Evolutionary conservation across 345 rosid species (phyloP), one percentile per base, ranked within the genome.

Genomic region (Hypericum androsaemum): DNA sequence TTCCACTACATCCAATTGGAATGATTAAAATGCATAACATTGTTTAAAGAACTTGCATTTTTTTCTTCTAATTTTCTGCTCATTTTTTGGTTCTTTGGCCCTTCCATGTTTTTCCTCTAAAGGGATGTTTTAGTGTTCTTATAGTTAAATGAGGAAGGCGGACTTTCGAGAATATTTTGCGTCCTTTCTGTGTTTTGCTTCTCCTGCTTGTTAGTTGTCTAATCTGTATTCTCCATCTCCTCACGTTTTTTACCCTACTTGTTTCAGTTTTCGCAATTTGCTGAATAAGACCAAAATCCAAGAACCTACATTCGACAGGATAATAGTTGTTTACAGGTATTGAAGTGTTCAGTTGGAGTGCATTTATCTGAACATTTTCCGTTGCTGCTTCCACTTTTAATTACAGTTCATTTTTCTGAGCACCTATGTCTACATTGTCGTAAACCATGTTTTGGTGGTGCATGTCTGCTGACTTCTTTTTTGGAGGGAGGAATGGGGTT

Each of bases 271-370:
- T 17, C 54, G 70, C 63, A 82, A 74, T 66, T 77, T 90, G 67
- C 68, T 78, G 64, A 71, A 80, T 70, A 82, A 76, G 81, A 80
- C 79, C 59, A 78, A 82, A 6, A 84, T 89, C 70, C 95, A 89
- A 60, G 95, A 89, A 47, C 95, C 97, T 44, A 78, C 95, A 17
- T 89, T 90, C 58, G 95, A 90, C 64, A 80, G 98, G 88, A 87
- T 90, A 35, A 90, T 90, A 47, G 96, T 87, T 54, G 77, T 90
- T 54, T 90, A 90, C 76, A 79, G 98, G 98, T 87, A 68, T 39
- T 54, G 56, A 22, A 22, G 32, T 1, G 1, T 22, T 22, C 32
- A 22, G 4, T 22, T 22, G 32, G 32, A 22, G 32, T 22, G 32
- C 32, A 22, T 44, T 52, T 11, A 45, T 64, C 40, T 36, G 47